Percentiles rank a stretch among this genome's conserved stretches.
Evolutionary conservation across 805 yeast genomes (phyloP).

Genomic region (Clavispora carvajalis): DNA sequence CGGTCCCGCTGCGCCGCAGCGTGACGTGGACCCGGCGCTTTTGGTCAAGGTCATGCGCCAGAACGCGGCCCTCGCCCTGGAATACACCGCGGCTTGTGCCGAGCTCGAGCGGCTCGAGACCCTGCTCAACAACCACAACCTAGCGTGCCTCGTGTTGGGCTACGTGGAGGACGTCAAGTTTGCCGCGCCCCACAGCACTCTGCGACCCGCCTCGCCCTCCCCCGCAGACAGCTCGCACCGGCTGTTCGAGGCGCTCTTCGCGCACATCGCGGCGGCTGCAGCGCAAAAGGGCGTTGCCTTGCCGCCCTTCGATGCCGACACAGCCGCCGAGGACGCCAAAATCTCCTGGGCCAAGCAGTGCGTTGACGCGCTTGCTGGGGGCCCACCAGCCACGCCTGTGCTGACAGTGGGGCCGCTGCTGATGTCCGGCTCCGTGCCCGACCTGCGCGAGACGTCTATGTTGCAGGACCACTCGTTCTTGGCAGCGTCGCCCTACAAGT

Average conservation of each 20-base stretch:
- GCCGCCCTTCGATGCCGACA: constrained; percentile 21
- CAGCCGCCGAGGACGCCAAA: constrained; percentile 19
- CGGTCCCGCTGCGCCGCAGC: constrained; percentile 8
- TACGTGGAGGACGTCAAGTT: constrained; percentile 40
- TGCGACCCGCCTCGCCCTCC: constrained; percentile 6
- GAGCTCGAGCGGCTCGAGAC: constrained; percentile 26
- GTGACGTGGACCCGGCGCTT: constrained; percentile 24
- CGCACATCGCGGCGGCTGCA: constrained; percentile 44
- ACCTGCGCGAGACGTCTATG: constrained; percentile 17
- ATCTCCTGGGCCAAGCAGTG: constrained; percentile 37
- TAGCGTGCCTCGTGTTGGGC: constrained; percentile 42
- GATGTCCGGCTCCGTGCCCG: not conserved
- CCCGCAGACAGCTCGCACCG: constrained; percentile 6
- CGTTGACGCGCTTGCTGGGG: constrained; percentile 28
- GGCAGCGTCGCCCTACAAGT: constrained; percentile 21
- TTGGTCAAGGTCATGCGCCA: constrained; percentile 30
- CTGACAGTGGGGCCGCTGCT: constrained; percentile 5
- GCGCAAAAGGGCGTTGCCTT: constrained; percentile 38
- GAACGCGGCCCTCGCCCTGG: constrained; percentile 26
- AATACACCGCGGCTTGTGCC: constrained; percentile 18
- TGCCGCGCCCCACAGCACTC: not conserved
- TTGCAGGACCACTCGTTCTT: constrained; percentile 25
- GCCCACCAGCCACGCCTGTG: no score
- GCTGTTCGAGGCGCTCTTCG: constrained; percentile 40
- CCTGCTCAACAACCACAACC: constrained; percentile 36